These are phyloP conservation scores for Kluyveromyces siamensis DNA, from an alignment of 805 yeast genomes.

Conservation along the genomic window DNA sequence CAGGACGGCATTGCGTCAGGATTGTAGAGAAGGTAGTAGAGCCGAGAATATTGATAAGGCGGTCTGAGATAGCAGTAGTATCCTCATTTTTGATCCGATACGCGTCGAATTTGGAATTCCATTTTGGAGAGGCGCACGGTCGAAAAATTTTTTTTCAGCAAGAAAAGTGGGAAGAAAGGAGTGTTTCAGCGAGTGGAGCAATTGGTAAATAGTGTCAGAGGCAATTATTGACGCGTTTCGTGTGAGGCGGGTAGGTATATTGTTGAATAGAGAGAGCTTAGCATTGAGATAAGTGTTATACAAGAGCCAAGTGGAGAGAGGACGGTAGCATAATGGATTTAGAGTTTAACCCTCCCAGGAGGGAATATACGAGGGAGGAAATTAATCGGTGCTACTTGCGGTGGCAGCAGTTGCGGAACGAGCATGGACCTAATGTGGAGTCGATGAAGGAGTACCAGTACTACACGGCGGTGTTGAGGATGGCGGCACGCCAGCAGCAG, in stretches of 20 bases:
- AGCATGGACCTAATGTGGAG: slow-evolving; percentile 29
- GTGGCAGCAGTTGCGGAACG: slow-evolving; percentile 30
- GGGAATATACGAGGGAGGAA: slow-evolving; percentile 27
- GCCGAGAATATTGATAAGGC: neutral
- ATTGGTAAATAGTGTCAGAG: neutral
- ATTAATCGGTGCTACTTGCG: slow-evolving; percentile 29
- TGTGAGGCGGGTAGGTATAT: neutral
- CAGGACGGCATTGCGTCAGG: neutral
- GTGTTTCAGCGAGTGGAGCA: neutral
- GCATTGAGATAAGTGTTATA: neutral
- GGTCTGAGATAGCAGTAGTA: neutral
- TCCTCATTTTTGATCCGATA: neutral
- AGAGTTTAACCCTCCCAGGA: slow-evolving; percentile 2
- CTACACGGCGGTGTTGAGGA: slow-evolving; percentile 26
- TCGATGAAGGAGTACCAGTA: slow-evolving; percentile 28
- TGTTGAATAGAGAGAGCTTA: neutral
- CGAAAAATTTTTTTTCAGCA: neutral
- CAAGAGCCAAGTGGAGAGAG: neutral
- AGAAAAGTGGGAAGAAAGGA: neutral
- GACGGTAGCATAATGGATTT: slow-evolving; percentile 12
- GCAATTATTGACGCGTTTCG: neutral
- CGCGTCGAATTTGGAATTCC: neutral
- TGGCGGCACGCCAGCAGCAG: slow-evolving; percentile 30
- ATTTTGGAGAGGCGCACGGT: neutral
- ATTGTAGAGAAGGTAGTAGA: neutral